phyloP scores from a whole-genome alignment of 306 rosid genomes.

The Macrotyloma uniflorum region DNA sequence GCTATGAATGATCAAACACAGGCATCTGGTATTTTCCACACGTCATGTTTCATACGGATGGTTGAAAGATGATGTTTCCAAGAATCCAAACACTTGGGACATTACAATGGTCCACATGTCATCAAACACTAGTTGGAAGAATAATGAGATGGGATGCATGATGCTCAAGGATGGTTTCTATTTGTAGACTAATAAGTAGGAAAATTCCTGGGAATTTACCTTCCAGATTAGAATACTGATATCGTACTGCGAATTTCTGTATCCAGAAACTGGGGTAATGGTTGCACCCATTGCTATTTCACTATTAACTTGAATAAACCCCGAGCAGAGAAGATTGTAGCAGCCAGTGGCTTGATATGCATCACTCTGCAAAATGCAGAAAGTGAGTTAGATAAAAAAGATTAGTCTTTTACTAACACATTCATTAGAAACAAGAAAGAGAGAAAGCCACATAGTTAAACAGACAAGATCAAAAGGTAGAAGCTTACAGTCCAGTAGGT shows the following conservation, averaged over 20 bases:
- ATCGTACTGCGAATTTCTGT: conserved; percentile 76
- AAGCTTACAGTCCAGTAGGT: conserved; percentile 97
- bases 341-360: conserved; percentile 99
- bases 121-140: conserved; percentile 17
- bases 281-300: conserved; percentile 97
- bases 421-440: background rate
- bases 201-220: conserved; percentile 55
- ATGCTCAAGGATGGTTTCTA: conserved; percentile 15
- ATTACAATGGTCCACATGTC: conserved; percentile 36
- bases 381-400: background rate
- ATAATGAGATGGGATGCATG: background rate
- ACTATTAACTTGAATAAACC: conserved; percentile 89
- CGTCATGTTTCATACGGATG: background rate
- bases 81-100: conserved; percentile 30
- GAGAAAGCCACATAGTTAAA: background rate
- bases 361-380: conserved; percentile 67
- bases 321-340: conserved; percentile 99
- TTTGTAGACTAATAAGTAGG: background rate
- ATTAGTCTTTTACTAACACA: background rate
- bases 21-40: conserved; percentile 29
- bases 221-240: conserved; percentile 96
- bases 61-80: conserved; percentile 9
- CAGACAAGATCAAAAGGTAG: background rate
- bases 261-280: conserved; percentile 80
- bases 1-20: background rate